These are phyloP conservation scores for Silene coronaria DNA, from an alignment of 179 eudicot species.

Conservation along the genomic window DNA sequence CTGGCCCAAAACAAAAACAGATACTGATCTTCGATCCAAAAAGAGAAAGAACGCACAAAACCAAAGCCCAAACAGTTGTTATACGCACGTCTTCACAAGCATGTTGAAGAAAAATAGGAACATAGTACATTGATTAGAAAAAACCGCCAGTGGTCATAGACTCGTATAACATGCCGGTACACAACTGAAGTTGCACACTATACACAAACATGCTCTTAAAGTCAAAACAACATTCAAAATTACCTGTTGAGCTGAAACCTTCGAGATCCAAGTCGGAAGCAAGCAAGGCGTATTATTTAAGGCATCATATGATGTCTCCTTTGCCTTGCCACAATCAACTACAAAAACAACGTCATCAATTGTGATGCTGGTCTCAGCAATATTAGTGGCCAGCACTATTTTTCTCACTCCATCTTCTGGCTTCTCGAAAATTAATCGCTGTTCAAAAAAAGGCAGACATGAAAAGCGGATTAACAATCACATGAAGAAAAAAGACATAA, in stretches of 20 bases:
- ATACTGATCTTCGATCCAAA: background rate
- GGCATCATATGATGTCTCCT: conserved; percentile 89
- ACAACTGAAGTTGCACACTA: background rate
- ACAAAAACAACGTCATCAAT: conserved; percentile 84
- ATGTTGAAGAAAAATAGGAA: background rate
- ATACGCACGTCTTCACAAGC: conserved; percentile 1
- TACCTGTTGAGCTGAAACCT: conserved; percentile 88
- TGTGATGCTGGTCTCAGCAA: conserved; percentile 90
- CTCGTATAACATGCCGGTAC: background rate
- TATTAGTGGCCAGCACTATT: conserved; percentile 79
- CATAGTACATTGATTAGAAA: background rate
- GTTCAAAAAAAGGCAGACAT: conserved; percentile 19
- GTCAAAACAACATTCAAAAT: conserved; percentile 1
- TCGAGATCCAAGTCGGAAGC: conserved; percentile 84
- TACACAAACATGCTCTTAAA: background rate
- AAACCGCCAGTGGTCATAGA: background rate
- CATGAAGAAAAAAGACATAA: background rate
- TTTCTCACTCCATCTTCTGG: conserved; percentile 74
- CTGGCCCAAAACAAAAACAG: background rate
- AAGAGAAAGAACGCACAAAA: background rate
- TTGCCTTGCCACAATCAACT: conserved; percentile 89
- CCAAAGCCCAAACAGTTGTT: background rate
- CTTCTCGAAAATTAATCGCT: conserved; percentile 76
- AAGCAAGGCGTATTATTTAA: conserved; percentile 81
- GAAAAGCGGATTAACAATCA: background rate